Base-by-base conservation (phyloP, 1,284 basidiomycete species). In the Neotropicomus parvogracilis region DNA sequence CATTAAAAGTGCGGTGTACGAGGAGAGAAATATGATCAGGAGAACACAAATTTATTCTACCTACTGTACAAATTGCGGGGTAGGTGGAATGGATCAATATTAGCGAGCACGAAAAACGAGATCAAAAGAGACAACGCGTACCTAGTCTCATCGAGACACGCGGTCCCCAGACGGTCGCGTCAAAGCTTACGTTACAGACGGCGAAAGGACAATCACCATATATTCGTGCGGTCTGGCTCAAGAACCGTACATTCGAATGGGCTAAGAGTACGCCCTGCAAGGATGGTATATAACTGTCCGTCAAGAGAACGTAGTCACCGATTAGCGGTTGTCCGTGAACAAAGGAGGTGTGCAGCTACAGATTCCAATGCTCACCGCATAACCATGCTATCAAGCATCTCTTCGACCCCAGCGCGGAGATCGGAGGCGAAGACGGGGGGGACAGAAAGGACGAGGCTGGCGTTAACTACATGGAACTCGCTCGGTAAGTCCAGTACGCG, bases 11-110 rank as follows among this genome's bases (percentile, higher is more conserved):
- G 47, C 87, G 86, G 61, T 97, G 91, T 5, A 97, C 77, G 44
- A 99, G 86, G 11, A 99, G 75, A 0, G 94, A 93, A 46, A 99
- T 78, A 62, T 98, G 95, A 52, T 95, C 94, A 0, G 95, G 94
- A 1, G 94, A 97, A 50, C 83, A 94, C 19, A 98, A 76, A 53
- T 85, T 95, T 52, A 98, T 82, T 51, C 82, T 87, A 6, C 94
- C 95, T 48, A 80, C 92, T 95, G 53, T 32, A 53, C 53, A 33
- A 28, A 28, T 38, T 3, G 40, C 3, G 16, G 13, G n/a, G 16
- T 21, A 36, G 20, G 28, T 34, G 38, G 13, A 32, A 43, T 34
- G 38, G 13, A 32, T 41, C 43, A 9, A 56, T 17, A 20, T n/a
- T 40, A 46, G 34, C 34, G 39, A 24, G 26, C 28, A 35, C 10